Percentiles rank a stretch among this genome's conserved stretches.
These are phyloP conservation scores for Podaxis pistillaris DNA, from an alignment of 768 basidiomycete species.

Conservation along the genomic window DNA sequence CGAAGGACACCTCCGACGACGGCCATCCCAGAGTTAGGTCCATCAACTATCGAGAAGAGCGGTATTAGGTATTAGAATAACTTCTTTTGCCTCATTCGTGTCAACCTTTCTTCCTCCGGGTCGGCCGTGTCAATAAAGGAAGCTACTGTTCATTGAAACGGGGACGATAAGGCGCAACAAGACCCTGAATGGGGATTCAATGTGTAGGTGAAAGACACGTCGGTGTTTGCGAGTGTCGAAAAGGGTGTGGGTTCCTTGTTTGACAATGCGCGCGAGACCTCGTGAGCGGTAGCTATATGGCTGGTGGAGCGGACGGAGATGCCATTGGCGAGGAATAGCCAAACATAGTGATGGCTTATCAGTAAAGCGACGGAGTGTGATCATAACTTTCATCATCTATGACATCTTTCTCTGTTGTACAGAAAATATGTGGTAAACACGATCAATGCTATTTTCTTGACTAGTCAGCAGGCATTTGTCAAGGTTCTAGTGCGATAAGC, in stretches of 20 bases:
- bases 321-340: not conserved
- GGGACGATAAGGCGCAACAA: slow-evolving; percentile 1
- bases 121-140: not conserved
- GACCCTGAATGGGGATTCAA: not conserved
- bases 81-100: not conserved
- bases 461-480: not conserved
- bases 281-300: not conserved
- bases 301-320: not conserved
- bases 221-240: not conserved
- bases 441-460: not conserved
- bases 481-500: not conserved
- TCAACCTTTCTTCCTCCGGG: not conserved
- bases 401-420: not conserved
- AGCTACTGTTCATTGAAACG: not conserved
- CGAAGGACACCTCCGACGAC: not conserved
- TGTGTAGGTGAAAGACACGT: not conserved
- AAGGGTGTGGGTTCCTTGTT: not conserved
- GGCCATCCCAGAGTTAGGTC: not conserved
- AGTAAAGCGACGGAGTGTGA: not conserved
- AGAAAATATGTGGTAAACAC: not conserved
- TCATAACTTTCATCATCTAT: not conserved
- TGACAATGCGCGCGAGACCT: not conserved
- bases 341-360: not conserved
- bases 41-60: not conserved
- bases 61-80: not conserved